Conservation (phyloP, 768 basidiomycete species). For the Xerocomellus intermedius region DNA sequence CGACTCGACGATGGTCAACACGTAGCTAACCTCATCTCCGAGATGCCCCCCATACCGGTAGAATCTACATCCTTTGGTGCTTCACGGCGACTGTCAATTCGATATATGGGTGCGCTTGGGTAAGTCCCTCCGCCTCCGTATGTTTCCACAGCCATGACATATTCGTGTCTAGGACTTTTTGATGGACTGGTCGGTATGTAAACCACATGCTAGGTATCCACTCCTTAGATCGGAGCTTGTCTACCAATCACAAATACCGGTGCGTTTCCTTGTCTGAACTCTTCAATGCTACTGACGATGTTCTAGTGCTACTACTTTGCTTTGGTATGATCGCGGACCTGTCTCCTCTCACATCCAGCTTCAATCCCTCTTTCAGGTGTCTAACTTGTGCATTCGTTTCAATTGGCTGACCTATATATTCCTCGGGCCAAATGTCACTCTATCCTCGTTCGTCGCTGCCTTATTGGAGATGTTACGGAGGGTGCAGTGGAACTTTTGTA, state of each 20-base stretch:
- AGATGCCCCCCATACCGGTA: slow-evolving; percentile 38
- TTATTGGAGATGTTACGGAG: slow-evolving; percentile 77
- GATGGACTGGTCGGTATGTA: slow-evolving; percentile 90
- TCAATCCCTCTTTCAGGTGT: slow-evolving; percentile 43
- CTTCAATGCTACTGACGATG: neutral
- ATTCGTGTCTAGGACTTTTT: slow-evolving; percentile 59
- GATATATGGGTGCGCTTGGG: slow-evolving; percentile 78
- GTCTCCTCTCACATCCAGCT: neutral
- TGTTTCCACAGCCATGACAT: neutral
- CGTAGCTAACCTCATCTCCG: neutral
- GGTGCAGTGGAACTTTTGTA: slow-evolving; percentile 92
- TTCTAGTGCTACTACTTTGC: slow-evolving; percentile 74
- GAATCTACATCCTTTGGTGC: slow-evolving; percentile 69
- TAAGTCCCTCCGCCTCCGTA: slow-evolving; percentile 32
- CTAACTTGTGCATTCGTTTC: slow-evolving; percentile 77
- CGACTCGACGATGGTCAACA: neutral
- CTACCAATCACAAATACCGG: slow-evolving; percentile 62
- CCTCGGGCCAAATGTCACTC: slow-evolving; percentile 40
- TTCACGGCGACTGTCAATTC: slow-evolving; percentile 63
- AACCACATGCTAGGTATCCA: slow-evolving; percentile 50
- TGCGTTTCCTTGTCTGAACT: slow-evolving; percentile 30
- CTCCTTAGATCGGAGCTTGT: slow-evolving; percentile 76
- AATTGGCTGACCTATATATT: slow-evolving; percentile 83
- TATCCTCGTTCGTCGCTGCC: slow-evolving; percentile 66
- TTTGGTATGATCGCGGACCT: slow-evolving; percentile 45